Base-by-base conservation (phyloP, 2,329 filamentous ascomycete species). In the Colletotrichum tamarilloi region DNA sequence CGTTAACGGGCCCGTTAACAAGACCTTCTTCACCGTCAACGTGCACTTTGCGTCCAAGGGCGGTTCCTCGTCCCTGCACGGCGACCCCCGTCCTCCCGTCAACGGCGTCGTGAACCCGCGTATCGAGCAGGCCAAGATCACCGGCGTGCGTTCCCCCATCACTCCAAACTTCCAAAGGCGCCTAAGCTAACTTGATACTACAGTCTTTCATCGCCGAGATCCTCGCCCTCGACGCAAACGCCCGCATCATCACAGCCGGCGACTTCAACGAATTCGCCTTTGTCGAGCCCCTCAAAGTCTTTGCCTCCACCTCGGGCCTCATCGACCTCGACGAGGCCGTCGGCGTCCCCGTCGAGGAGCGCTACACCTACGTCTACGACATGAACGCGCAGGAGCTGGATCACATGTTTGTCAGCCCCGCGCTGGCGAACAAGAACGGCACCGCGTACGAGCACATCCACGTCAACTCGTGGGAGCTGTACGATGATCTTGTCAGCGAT, bases 211-310 rank as follows among this genome's bases (percentile, higher is more conserved):
- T 92, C 66, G 81, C 85, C 1, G 69, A 88, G 69, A 90, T 94
- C 76, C 86, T 93, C 24, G 79, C 83, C 8, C 77, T 86, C 53
- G 88, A 93, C 80, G 79, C 84, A 12, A 81, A 86, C 19, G 92
- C 92, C 0, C 84, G 84, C 28, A 80, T 94, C 75, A 86, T 94
- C 72, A 82, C 86, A 2, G 88, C 89, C 0, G 92, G 92, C 30
- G 92, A 94, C 82, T 94, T 92, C 79, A 94, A 94, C 84, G 92
- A 94, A 80, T 94, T 93, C 79, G 79, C 87, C 5, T 91, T 91
- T 74, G 91, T 91, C 11, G 77, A 86, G 79, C 92, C 92, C 1
- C 80, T 94, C 62, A 79, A 85, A 73, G 82, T 82, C 1, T 93
- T 94, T 75, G 78, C 83, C 1, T 74, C 80, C 4, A 82, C 86